Evolutionary conservation across 2,329 filamentous ascomycete species (phyloP), one percentile per base, ranked within the genome.

Genomic region (Curvularia eragrostidis): DNA sequence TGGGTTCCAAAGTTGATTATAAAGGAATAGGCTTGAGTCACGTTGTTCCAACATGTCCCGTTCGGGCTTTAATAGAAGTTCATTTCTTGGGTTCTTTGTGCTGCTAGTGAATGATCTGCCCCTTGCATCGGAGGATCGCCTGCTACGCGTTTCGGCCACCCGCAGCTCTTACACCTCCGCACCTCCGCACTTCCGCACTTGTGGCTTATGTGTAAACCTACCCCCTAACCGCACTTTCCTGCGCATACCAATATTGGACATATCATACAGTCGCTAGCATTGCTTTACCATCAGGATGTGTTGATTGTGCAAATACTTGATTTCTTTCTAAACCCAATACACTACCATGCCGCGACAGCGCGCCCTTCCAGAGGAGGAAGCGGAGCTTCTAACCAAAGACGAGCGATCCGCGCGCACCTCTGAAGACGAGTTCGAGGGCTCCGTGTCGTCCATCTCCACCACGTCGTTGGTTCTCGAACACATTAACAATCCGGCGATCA

Each of bases 401-500:
- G 69, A 76, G 52, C 59, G 61, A 48, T 58, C 69, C 38, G 54
- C 69, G 54, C 72, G 69, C 58, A 57, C 62, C 57, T 77, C 75
- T 56, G 70, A 75, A 60, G 75, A 75, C 61, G 69, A 69, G 44
- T 74, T 65, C 5, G 71, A 73, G 52, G 84, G 84, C 61, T 91
- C 91, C 3, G 76, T 85, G 44, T 91, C 89, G n/a, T 89, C 89
- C 39, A 88, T 87, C n/a, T 95, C 91, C 32, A 94, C 91, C 10
- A 93, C 89, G 3, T 94, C 91, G 67, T 82, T 95, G 13, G 86
- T 95, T 52, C 91, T 95, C 72, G 91, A 95, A 65, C 87, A 89
- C 62, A 84, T 94, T 64, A 84, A 86, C 68, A 88, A 91, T 72
- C 76, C 70, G 75, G 83, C 66, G 54, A 63, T 56, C 60, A 75